Evolutionary conservation across 441 rosid species (phyloP).

Genomic region (Euphorbia schlechtendalii): DNA sequence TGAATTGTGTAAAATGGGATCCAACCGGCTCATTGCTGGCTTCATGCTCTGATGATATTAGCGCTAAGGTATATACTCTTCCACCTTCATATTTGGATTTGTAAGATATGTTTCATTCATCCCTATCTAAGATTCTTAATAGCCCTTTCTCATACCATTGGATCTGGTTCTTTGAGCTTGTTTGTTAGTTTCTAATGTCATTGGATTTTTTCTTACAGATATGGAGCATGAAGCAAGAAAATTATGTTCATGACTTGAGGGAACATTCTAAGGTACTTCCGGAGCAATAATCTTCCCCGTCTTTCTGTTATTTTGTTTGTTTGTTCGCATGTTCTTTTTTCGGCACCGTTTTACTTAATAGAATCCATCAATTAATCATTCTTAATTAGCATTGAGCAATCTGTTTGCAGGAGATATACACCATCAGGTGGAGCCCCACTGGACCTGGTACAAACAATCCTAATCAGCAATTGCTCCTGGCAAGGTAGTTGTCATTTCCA

Average conservation of each 20-base stretch:
- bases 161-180: neutral
- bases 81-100: constrained; percentile 7
- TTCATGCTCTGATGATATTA: constrained; percentile 93
- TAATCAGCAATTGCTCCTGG: constrained; percentile 76
- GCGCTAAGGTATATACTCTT: constrained; percentile 64
- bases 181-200: constrained; percentile 12
- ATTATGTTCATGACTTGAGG: constrained; percentile 75
- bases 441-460: constrained; percentile 92
- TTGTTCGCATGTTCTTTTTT: neutral
- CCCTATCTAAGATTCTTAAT: neutral
- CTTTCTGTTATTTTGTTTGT: neutral
- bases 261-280: constrained; percentile 70
- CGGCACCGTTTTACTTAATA: neutral
- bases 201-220: constrained; percentile 44
- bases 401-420: constrained; percentile 71
- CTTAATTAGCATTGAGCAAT: constrained; percentile 1
- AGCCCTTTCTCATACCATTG: neutral
- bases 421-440: constrained; percentile 98
- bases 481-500: constrained; percentile 44
- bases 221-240: constrained; percentile 83
- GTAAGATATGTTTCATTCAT: neutral
- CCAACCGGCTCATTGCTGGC: constrained; percentile 89
- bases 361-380: neutral
- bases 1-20: constrained; percentile 99
- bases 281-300: neutral